Base-by-base conservation (phyloP, 2,329 filamentous ascomycete species). In the Venturia effusa region DNA sequence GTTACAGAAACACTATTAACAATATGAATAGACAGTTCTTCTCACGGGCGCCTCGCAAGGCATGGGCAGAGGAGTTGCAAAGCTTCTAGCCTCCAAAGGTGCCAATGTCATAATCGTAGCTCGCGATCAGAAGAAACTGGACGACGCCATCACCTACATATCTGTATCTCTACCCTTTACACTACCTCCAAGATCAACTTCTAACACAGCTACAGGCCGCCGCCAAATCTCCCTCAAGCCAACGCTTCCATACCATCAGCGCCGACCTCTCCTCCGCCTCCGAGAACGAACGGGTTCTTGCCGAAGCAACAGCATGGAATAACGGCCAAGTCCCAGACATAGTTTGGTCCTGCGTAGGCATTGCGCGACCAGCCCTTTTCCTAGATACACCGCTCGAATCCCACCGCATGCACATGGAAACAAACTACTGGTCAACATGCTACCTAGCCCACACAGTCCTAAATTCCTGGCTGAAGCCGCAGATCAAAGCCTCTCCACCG, bases 31-130 rank as follows among this genome's bases (percentile, higher is more conserved):
- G 92, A 96, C 92, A 1, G 82, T 95, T 62, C 80, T 97, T 64
- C 80, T 99, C 62, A 99, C 94, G 0, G 94, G 94, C 59, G 92
- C 88, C 39, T 97, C 94, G 0, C 90, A 97, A 72, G 94, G 94
- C 65, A 90, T 97, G 88, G 94, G 94, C 66, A 85, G 87, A 69
- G 85, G 85, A 61, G 84, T 87, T 24, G 92, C 88, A 5, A 81
- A 84, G 61, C 82, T 92, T 68, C 84, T 99, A 55, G 83, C 93
- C 2, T 79, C 83, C 61, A 92, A 92, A 74, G 94, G 94, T 59
- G 93, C 94, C 66, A 90, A 92, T 74, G 74, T 99, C 64, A 84
- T 96, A 67, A 86, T 97, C 67, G 87, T 97, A 61, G 88, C 93
- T 17, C 88, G 94, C 63, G 90, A 87, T 68, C 79, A 84, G 15